Percentiles rank a stretch among this genome's conserved stretches.
These are phyloP conservation scores for Clitopilus hobsonii DNA, from an alignment of 768 basidiomycete species.

Conservation along the genomic window DNA sequence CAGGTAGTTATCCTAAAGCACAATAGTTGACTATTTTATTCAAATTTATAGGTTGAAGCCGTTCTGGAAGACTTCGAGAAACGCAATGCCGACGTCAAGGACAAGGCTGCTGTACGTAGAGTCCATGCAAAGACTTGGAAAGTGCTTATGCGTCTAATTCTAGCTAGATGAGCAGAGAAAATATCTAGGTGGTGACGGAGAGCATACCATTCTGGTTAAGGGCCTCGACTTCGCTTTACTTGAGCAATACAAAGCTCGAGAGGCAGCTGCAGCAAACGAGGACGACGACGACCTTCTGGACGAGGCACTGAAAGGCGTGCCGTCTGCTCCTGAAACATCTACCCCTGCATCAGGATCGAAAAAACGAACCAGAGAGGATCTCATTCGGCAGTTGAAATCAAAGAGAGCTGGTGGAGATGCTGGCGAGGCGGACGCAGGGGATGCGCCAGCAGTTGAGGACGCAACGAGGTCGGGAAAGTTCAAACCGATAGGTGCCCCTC, in stretches of 20 bases:
- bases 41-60: conserved; percentile 60
- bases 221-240: conserved; percentile 86
- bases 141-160: conserved; percentile 2
- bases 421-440: conserved; percentile 18
- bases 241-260: conserved; percentile 76
- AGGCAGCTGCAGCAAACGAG: conserved; percentile 41
- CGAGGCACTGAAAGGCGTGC: conserved; percentile 54
- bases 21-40: no score
- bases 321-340: conserved; percentile 22
- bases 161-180: conserved; percentile 71
- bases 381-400: conserved; percentile 68
- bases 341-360: conserved; percentile 25
- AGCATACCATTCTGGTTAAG: conserved; percentile 85
- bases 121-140: background rate
- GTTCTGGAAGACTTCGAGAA: conserved; percentile 80
- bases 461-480: conserved; percentile 49
- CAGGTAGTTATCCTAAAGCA: no score
- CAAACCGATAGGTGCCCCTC: conserved; percentile 43
- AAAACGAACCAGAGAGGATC: conserved; percentile 77
- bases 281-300: conserved; percentile 81
- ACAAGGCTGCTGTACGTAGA: conserved; percentile 51
- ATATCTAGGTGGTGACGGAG: conserved; percentile 80
- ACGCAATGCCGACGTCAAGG: conserved; percentile 47
- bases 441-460: conserved; percentile 35
- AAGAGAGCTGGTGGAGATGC: conserved; percentile 34